Conservation (phyloP, 2,329 filamentous ascomycete species). For the Xylariaceae sp. region DNA sequence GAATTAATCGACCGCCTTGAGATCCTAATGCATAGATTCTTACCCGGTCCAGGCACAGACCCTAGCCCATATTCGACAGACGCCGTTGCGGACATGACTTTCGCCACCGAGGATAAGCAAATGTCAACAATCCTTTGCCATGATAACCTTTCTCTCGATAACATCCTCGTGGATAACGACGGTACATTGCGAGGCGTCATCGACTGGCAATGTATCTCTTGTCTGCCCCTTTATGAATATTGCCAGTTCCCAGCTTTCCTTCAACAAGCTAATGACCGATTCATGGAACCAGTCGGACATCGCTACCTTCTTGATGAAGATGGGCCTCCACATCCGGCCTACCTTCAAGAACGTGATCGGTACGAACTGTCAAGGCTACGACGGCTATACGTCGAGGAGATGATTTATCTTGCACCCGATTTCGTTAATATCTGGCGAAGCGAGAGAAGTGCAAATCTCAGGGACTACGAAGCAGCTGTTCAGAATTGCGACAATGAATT, state of each 20-base stretch:
- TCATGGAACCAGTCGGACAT: slow-evolving; percentile 17
- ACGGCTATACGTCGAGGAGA: slow-evolving; percentile 32
- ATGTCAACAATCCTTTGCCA: slow-evolving; percentile 41
- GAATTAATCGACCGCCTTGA: slow-evolving; percentile 29
- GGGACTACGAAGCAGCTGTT: slow-evolving; percentile 41
- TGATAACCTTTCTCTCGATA: slow-evolving; percentile 40
- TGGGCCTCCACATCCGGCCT: slow-evolving; percentile 15
- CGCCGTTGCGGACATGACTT: background rate
- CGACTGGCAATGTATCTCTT: slow-evolving; percentile 44
- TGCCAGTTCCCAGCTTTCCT: slow-evolving; percentile 43
- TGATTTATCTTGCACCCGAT: slow-evolving; percentile 28
- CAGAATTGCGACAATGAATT: slow-evolving; percentile 39
- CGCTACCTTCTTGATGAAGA: slow-evolving; percentile 9
- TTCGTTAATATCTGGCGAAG: slow-evolving; percentile 32
- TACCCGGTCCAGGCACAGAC: slow-evolving; percentile 9
- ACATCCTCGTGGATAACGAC: slow-evolving; percentile 43
- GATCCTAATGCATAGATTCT: slow-evolving; percentile 27
- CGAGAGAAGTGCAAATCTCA: slow-evolving; percentile 12
- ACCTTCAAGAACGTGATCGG: slow-evolving; percentile 26
- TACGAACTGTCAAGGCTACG: slow-evolving; percentile 38
- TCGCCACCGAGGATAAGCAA: background rate
- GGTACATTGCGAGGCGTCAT: slow-evolving; percentile 40
- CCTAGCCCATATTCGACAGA: background rate
- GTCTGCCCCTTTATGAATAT: slow-evolving; percentile 39
- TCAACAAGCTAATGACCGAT: slow-evolving; percentile 31